phyloP scores from a whole-genome alignment of 208 protist species.

The Blechomonas ayalai region DNA sequence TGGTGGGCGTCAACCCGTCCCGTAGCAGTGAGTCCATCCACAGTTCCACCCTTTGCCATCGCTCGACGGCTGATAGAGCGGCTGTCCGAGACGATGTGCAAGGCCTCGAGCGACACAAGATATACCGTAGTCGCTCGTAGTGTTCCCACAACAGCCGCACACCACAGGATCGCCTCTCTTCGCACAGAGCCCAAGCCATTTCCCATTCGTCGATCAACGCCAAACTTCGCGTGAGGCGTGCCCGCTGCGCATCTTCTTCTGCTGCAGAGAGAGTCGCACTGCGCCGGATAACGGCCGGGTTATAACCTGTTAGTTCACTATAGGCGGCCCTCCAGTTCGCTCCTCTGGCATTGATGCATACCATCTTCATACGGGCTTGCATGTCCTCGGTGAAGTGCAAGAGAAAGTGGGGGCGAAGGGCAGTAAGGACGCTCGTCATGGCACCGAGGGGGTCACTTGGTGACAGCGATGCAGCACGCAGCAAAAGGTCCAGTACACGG shows the following conservation, averaged over 20 bases:
- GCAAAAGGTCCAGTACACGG: too few relatives aligned
- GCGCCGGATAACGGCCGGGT: conserved; percentile 8
- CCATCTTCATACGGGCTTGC: conserved; percentile 12
- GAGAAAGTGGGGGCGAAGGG: too few relatives aligned
- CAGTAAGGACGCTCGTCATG: too few relatives aligned
- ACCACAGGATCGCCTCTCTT: conserved; percentile 10
- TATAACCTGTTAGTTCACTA: conserved; percentile 8
- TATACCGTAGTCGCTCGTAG: conserved; percentile 12
- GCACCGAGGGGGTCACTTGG: too few relatives aligned
- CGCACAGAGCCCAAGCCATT: conserved; percentile 7
- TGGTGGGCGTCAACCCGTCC: conserved; percentile 13
- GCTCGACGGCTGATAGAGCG: too few relatives aligned
- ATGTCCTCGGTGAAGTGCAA: too few relatives aligned
- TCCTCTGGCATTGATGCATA: conserved; percentile 7
- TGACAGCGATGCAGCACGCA: too few relatives aligned
- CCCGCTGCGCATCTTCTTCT: conserved; percentile 11
- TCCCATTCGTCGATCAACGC: conserved; percentile 4
- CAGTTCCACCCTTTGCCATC: background rate
- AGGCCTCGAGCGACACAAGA: too few relatives aligned
- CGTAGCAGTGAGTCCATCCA: conserved; percentile 11
- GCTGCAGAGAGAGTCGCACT: background rate
- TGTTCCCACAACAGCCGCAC: conserved; percentile 14
- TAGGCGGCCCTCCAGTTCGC: conserved; percentile 10
- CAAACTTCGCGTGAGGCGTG: conserved; percentile 1
- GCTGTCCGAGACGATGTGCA: too few relatives aligned